These are phyloP conservation scores for Neofusicoccum laricinum DNA, from an alignment of 2,329 filamentous ascomycete species.

Conservation along the genomic window DNA sequence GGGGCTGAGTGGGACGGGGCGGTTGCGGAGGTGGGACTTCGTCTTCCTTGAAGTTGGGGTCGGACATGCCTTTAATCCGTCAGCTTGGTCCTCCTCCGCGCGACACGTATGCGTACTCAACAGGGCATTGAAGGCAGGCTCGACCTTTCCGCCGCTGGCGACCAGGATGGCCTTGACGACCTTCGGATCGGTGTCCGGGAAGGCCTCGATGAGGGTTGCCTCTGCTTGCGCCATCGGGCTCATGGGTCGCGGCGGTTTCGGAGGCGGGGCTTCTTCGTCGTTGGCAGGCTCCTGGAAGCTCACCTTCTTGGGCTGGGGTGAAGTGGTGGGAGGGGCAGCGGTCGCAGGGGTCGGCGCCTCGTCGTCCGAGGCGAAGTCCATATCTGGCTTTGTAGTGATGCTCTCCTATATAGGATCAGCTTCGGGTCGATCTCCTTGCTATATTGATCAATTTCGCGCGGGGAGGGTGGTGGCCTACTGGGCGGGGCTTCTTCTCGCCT, in stretches of 20 bases:
- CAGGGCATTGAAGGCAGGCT: constrained; percentile 93
- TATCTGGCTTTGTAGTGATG: constrained; percentile 38
- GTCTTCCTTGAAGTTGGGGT: constrained; percentile 50
- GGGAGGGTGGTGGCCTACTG: constrained; percentile 8
- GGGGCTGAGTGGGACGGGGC: constrained; percentile 67
- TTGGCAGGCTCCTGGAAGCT: constrained; percentile 46
- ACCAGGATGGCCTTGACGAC: constrained; percentile 85
- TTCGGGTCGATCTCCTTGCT: constrained; percentile 3
- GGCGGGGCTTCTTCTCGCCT: constrained; percentile 18
- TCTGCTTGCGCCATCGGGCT: constrained; percentile 82
- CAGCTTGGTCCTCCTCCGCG: background rate
- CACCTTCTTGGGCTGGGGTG: constrained; percentile 41
- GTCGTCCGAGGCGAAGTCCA: constrained; percentile 53
- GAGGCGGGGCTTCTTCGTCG: constrained; percentile 57
- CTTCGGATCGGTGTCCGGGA: constrained; percentile 74
- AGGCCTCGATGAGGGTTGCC: constrained; percentile 87
- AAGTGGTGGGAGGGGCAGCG: constrained; percentile 28
- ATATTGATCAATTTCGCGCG: constrained; percentile 23
- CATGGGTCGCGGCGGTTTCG: constrained; percentile 79
- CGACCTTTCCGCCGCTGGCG: constrained; percentile 82
- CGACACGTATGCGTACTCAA: constrained; percentile 57
- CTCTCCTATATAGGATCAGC: constrained; percentile 22
- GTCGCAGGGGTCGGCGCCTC: constrained; percentile 37
- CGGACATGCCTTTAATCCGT: constrained; percentile 48
- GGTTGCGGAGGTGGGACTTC: constrained; percentile 69